phyloP scores from a whole-genome alignment of 2,329 filamentous ascomycete genomes.

The Bipolaris gigantea region DNA sequence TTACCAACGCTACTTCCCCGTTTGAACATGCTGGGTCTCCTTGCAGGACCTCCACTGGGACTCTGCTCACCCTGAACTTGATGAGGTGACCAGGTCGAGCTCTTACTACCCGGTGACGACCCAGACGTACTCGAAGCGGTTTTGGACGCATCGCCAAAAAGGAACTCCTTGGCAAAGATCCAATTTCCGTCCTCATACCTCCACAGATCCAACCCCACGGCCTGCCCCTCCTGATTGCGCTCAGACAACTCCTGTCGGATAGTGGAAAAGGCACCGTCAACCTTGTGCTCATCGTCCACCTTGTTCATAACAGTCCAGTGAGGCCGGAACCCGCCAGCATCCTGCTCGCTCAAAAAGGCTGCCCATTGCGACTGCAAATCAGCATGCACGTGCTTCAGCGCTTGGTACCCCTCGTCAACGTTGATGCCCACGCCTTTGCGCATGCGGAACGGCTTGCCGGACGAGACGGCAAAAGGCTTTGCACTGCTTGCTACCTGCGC shows the following conservation, averaged over 20 bases:
- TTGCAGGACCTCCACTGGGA: constrained; percentile 1
- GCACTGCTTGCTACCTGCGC: constrained; percentile 33
- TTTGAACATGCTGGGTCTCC: constrained; percentile 21
- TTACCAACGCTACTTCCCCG: constrained; percentile 20
- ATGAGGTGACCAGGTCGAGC: constrained; percentile 1
- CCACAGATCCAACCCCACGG: constrained; percentile 47
- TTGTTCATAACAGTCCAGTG: constrained; percentile 55
- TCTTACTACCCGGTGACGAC: background rate
- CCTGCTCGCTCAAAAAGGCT: constrained; percentile 48
- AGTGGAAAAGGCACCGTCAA: constrained; percentile 43
- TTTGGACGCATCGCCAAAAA: constrained; percentile 29
- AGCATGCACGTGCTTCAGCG: constrained; percentile 41
- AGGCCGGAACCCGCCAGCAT: constrained; percentile 44
- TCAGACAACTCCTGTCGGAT: constrained; percentile 36
- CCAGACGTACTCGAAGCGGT: background rate
- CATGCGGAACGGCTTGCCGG: constrained; percentile 46
- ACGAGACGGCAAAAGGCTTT: constrained; percentile 43
- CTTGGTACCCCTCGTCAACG: constrained; percentile 37
- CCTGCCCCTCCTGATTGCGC: constrained; percentile 39
- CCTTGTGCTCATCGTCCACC: constrained; percentile 46
- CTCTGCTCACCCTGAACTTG: background rate
- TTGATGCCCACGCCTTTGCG: constrained; percentile 48
- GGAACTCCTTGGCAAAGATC: constrained; percentile 44
- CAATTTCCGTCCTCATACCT: constrained; percentile 48
- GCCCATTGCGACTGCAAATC: constrained; percentile 43